Conservation (phyloP, 1,284 basidiomycete genomes). For the Marasmius tenuissimus region DNA sequence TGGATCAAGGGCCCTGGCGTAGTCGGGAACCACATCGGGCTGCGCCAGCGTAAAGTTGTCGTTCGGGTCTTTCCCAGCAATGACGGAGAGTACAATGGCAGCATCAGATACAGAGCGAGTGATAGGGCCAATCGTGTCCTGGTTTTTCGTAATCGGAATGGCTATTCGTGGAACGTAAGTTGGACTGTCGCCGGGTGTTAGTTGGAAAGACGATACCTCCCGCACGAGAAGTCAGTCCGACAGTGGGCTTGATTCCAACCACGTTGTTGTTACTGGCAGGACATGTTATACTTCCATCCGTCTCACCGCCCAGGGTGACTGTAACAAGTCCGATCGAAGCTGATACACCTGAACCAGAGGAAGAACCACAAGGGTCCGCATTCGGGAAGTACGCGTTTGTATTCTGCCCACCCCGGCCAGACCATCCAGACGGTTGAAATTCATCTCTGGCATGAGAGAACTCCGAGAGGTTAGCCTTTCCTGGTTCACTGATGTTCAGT, state of each 20-base stretch:
- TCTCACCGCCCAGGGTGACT: constrained; percentile 62
- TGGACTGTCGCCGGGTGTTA: neutral
- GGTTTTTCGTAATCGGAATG: constrained; percentile 59
- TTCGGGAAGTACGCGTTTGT: constrained; percentile 60
- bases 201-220: constrained; percentile 40
- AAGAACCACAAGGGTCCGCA: constrained; percentile 65
- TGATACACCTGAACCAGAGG: constrained; percentile 63
- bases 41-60: constrained; percentile 65
- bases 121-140: constrained; percentile 67
- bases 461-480: constrained; percentile 64
- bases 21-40: constrained; percentile 54
- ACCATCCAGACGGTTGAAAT: constrained; percentile 59
- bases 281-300: constrained; percentile 63
- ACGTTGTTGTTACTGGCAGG: constrained; percentile 54
- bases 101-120: constrained; percentile 59
- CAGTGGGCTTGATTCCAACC: constrained; percentile 61
- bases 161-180: constrained; percentile 32
- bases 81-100: constrained; percentile 56
- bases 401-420: constrained; percentile 64
- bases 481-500: constrained; percentile 20
- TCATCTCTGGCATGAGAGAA: constrained; percentile 60
- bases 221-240: constrained; percentile 62
- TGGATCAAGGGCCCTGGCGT: constrained; percentile 46
- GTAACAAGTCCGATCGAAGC: constrained; percentile 63
- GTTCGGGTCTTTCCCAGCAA: constrained; percentile 58